Percentiles rank a stretch among this genome's conserved stretches.
phyloP scores from a whole-genome alignment of 1,284 basidiomycete genomes.

The Ustilago xerochloae region DNA sequence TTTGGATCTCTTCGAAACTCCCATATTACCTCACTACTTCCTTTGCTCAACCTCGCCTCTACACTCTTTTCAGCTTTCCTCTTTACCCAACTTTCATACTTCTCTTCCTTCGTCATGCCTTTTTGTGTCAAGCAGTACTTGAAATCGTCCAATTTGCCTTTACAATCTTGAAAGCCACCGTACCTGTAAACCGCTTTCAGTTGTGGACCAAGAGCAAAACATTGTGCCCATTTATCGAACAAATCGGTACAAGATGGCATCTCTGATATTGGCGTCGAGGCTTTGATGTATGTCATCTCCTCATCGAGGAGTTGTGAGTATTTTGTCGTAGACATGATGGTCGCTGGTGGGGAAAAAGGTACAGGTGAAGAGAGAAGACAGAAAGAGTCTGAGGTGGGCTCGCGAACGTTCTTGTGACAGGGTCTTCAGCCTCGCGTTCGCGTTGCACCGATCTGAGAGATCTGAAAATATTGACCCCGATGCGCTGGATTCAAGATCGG shows the following conservation, averaged over 20 bases:
- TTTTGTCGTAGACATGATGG: conserved; percentile 11
- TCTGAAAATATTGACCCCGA: too few relatives aligned
- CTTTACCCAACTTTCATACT: conserved; percentile 83
- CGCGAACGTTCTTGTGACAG: too few relatives aligned
- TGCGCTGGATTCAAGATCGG: too few relatives aligned
- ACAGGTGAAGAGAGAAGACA: neutral
- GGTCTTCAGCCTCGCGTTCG: conserved; percentile 21
- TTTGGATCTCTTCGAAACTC: conserved; percentile 74
- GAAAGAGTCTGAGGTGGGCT: neutral
- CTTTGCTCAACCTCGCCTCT: conserved; percentile 72
- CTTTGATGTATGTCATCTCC: conserved; percentile 58
- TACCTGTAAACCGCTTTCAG: conserved; percentile 86
- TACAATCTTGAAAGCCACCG: conserved; percentile 82
- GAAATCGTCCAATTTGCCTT: conserved; percentile 86
- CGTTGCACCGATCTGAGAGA: conserved; percentile 9
- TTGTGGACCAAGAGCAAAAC: conserved; percentile 77
- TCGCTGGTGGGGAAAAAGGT: neutral
- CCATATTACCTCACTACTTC: conserved; percentile 95
- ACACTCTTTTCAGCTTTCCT: conserved; percentile 93
- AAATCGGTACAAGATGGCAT: conserved; percentile 59
- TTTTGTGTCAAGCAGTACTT: conserved; percentile 93
- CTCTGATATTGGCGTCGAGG: conserved; percentile 51
- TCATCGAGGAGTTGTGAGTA: conserved; percentile 41
- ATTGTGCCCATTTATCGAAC: conserved; percentile 65
- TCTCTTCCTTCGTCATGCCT: conserved; percentile 79